Base-by-base conservation (phyloP, 2,329 filamentous ascomycete genomes). In the Zasmidium angulare region DNA sequence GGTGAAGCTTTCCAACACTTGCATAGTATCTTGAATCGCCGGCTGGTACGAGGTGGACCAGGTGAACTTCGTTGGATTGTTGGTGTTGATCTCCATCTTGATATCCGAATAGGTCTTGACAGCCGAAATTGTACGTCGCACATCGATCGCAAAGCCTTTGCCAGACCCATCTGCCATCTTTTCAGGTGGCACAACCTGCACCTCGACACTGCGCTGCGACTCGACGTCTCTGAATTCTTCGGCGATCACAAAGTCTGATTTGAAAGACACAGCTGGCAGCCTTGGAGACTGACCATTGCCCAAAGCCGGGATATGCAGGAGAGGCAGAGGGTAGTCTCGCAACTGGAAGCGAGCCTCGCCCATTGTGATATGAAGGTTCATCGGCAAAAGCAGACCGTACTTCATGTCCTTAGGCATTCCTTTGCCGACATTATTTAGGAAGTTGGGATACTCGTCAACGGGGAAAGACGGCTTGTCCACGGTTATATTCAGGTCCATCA, bases 11-110 rank as follows among this genome's bases (percentile, higher is more conserved):
- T 99, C 95, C 62, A 99, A 90, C 23, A 93, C 93, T 84, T 98
- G 97, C 95, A 99, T 99, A 89, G 98, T 96, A 71, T 99, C 96
- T 74, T 99, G 95, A 51, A 99, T 93, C 1, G 93, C 93, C 24
- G 96, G 95, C 71, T 99, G 96, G 71, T 98, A 99, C 1, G 93
- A 96, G 49, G 95, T 93, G 7, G 93, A 93, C 96, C 95, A 99
- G 0, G 93, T 97, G 55, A 99, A 93, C 48, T 90, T 87, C 0
- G 95, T 99, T 1, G 96, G 91, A 59, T 93, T 86, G 55, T 88
- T 89, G 1, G 93, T 97, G 74, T 98, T 96, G 74, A 99, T 93
- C 64, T 96, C 90, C 68, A 99, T 83, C 31, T 84, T 86, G 75
- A 97, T 93, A 71, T 98, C 89, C 0, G 95, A 97, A 72, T 95